phyloP scores from a whole-genome alignment of 371 early-diverging fungal genomes.

The Umbelopsis sp. region DNA sequence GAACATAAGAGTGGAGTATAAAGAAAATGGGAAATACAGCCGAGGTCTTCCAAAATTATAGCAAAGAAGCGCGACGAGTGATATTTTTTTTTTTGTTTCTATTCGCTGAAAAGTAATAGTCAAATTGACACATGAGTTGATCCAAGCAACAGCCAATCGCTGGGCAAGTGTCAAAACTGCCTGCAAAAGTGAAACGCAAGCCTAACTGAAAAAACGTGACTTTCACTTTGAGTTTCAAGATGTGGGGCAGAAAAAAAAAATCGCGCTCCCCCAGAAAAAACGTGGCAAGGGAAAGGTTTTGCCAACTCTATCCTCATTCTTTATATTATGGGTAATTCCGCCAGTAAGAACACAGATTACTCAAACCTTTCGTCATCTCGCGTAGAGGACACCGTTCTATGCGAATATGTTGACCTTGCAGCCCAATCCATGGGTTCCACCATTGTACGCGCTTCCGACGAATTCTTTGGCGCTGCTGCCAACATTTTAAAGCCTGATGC shows the following conservation, averaged over 20 bases:
- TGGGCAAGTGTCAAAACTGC: too few relatives aligned
- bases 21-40: neutral
- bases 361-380: slow-evolving; percentile 13
- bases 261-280: slow-evolving; percentile 3
- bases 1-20: neutral
- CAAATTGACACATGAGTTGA: slow-evolving; percentile 3
- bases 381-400: slow-evolving; percentile 18
- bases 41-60: too few relatives aligned
- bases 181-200: neutral
- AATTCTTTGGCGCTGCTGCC: slow-evolving; percentile 77
- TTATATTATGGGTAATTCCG: slow-evolving; percentile 18
- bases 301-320: neutral
- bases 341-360: slow-evolving; percentile 13
- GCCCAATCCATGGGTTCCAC: slow-evolving; percentile 56
- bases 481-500: slow-evolving; percentile 65
- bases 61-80: too few relatives aligned
- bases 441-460: slow-evolving; percentile 73
- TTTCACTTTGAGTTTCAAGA: too few relatives aligned
- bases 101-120: too few relatives aligned
- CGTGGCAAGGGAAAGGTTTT: slow-evolving; percentile 1
- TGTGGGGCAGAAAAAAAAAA: neutral
- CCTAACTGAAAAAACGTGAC: too few relatives aligned
- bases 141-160: neutral
- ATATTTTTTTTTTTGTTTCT: too few relatives aligned
- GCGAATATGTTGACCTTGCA: slow-evolving; percentile 58